A percentile compares a stretch with the other conserved stretches of the same genome.
Evolutionary conservation across 805 yeast species (phyloP).

Genomic region (Soucietia sequanensis): DNA sequence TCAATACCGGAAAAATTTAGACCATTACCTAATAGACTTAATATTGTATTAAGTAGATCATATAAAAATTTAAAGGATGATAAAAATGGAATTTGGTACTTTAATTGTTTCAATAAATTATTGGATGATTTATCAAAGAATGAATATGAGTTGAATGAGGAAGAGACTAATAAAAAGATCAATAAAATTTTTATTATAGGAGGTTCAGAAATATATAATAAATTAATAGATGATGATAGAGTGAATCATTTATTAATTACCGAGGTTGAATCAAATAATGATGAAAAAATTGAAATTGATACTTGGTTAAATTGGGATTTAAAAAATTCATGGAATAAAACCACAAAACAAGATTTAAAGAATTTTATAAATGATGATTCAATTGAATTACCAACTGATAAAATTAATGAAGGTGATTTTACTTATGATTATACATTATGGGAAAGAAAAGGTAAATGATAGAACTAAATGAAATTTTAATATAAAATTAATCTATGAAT

Average conservation of each 20-base stretch:
- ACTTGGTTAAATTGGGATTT: slow-evolving; percentile 52
- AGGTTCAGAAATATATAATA: slow-evolving; percentile 82
- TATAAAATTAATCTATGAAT: too few species aligned
- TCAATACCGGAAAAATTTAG: slow-evolving; percentile 83
- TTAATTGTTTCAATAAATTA: slow-evolving; percentile 27
- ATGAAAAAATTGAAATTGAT: slow-evolving; percentile 56
- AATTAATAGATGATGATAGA: slow-evolving; percentile 41
- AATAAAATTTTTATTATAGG: slow-evolving; percentile 83
- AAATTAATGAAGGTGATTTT: slow-evolving; percentile 37
- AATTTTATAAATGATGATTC: slow-evolving; percentile 31
- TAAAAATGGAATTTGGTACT: slow-evolving; percentile 23
- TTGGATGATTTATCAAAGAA: slow-evolving; percentile 13
- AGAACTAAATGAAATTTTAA: too few species aligned
- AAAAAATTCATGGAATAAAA: slow-evolving; percentile 34
- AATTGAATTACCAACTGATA: slow-evolving; percentile 16
- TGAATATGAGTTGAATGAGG: slow-evolving; percentile 7
- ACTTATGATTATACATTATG: slow-evolving; percentile 63
- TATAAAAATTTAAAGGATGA: slow-evolving; percentile 16
- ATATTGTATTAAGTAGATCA: slow-evolving; percentile 69
- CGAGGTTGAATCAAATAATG: slow-evolving; percentile 45
- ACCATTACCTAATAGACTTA: slow-evolving; percentile 74
- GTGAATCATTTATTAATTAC: slow-evolving; percentile 67
- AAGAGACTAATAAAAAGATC: slow-evolving; percentile 19
- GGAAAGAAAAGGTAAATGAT: slow-evolving; percentile 25
- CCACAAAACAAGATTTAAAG: slow-evolving; percentile 31